Conservation (phyloP, 2,329 filamentous ascomycete species). For the Bisporella sp. region DNA sequence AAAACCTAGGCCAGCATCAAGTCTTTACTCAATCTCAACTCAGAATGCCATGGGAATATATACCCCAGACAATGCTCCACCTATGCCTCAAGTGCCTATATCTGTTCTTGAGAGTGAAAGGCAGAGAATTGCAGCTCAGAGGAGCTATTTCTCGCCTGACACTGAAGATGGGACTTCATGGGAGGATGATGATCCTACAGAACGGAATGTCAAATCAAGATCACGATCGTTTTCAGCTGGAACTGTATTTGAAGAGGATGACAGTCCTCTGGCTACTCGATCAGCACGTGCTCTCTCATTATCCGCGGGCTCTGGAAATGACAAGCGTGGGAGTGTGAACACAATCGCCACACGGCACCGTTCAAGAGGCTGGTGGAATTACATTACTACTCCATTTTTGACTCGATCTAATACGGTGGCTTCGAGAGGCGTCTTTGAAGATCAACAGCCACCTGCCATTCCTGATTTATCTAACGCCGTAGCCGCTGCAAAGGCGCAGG, state of each 20-base stretch:
- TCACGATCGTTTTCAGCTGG: constrained; percentile 35
- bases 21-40: constrained; percentile 51
- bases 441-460: constrained; percentile 19
- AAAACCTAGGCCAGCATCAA: constrained; percentile 14
- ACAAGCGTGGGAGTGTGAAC: constrained; percentile 20
- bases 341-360: constrained; percentile 34
- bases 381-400: constrained; percentile 65
- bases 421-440: constrained; percentile 9
- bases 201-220: constrained; percentile 6
- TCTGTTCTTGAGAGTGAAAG: constrained; percentile 23
- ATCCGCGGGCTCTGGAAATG: constrained; percentile 9
- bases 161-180: constrained; percentile 23
- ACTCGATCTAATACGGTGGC: constrained; percentile 28
- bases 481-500: constrained; percentile 23
- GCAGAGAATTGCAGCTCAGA: constrained; percentile 18
- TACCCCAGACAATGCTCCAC: constrained; percentile 39
- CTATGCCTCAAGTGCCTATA: constrained; percentile 50
- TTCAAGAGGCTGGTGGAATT: constrained; percentile 71
- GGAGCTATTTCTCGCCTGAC: constrained; percentile 25
- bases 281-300: constrained; percentile 32
- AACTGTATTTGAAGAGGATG: constrained; percentile 67
- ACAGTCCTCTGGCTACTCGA: constrained; percentile 34
- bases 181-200: constrained; percentile 18
- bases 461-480: constrained; percentile 25
- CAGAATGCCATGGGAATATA: constrained; percentile 27